Conservation (phyloP, 495 filamentous ascomycete genomes). For the Tuber umbilicatum region DNA sequence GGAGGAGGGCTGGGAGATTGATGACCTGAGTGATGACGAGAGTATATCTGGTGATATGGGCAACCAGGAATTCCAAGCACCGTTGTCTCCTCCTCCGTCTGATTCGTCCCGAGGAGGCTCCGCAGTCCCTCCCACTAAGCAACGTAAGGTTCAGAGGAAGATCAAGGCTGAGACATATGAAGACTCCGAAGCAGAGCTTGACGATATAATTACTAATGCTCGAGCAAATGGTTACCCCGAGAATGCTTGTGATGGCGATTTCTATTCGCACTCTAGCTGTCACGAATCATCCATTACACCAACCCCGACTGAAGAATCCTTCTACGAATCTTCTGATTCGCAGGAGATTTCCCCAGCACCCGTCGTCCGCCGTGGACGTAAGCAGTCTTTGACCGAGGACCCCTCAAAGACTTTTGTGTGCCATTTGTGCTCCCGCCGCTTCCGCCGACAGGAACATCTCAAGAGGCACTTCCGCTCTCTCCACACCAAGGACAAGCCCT, state of each 20-base stretch:
- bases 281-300: constrained; percentile 34
- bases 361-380: constrained; percentile 87
- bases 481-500: constrained; percentile 97
- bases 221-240: constrained; percentile 38
- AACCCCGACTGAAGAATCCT: constrained; percentile 42
- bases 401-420: constrained; percentile 98
- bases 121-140: constrained; percentile 41
- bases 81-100: constrained; percentile 49
- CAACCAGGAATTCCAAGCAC: constrained; percentile 22
- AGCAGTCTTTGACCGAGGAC: constrained; percentile 97
- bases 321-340: constrained; percentile 44
- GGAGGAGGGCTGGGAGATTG: constrained; percentile 51
- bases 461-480: constrained; percentile 98
- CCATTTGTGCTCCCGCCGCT: constrained; percentile 88
- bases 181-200: constrained; percentile 40
- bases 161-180: constrained; percentile 45
- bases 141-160: constrained; percentile 64
- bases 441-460: constrained; percentile 96
- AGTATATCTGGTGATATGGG: constrained; percentile 43
- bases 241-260: constrained; percentile 45
- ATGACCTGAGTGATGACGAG: constrained; percentile 57
- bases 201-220: constrained; percentile 40
- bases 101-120: constrained; percentile 42
- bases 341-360: constrained; percentile 47
- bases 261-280: constrained; percentile 41